Evolutionary conservation across 1,284 basidiomycete species (phyloP), one percentile per base, ranked within the genome.

Genomic region (Nidula niveotomentosa): DNA sequence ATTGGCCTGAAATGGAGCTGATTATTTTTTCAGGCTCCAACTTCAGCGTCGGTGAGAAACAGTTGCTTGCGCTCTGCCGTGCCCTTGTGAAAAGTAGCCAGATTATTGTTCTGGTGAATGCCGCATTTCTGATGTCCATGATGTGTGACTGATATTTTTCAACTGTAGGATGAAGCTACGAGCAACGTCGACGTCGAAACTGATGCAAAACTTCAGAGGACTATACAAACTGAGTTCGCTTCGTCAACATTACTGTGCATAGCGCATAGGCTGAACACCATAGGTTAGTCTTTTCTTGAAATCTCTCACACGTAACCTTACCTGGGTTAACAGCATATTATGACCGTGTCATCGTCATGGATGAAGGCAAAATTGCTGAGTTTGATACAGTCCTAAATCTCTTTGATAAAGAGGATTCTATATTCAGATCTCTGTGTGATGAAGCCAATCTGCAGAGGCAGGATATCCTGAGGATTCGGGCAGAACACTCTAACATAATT

Each of bases 111-210:
- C 77, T 91, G 62, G 86, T 81, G 65, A 71, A 75, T 72, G 12
- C 48, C 10, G 8, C 23, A 34, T 2, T 3, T 47, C 13, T n/a
- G 23, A 34, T n/a, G 1, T 9, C 41, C 34, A 30, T 58, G 39
- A 3, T 46, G 6, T 36, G 43, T 53, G 9, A 4, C 39, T 41
- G 2, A 41, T 41, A 15, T 41, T 33, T 44, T 48, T 2, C 43
- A 49, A 8, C 15, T 48, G 13, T 58, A 83, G 78, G 86, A 88
- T 60, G 88, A 93, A 68, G 90, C 91, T 0, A 93, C 91, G 0
- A 90, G 89, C n/a, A 90, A 80, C 49, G 89, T 94, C 15, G 93
- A 95, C 60, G 83, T 89, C 30, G 90, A 91, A 63, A 93, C 88
- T 33, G 91, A 93, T 66, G 80, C 87, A 2, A 88, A 87, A 69